Base-by-base conservation (phyloP, 306 rosid genomes). In the Begonia masoniana region DNA sequence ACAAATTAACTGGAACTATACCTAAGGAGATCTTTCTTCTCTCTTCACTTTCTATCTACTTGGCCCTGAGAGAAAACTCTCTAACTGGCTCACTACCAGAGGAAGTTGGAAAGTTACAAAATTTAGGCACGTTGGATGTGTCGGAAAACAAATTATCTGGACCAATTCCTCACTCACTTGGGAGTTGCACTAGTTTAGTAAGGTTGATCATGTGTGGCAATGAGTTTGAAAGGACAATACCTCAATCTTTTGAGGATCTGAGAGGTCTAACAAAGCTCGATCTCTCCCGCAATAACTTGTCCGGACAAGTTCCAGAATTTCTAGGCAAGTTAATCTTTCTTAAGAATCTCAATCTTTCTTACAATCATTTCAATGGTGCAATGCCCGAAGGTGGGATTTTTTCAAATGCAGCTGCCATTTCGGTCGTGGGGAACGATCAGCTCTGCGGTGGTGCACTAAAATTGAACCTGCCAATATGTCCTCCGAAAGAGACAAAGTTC, bases 381-480 rank as follows among this genome's bases (percentile, higher is more conserved):
- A 26, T 74, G 48, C 68, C 73, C 42, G 56, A 31, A 35, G 64
- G 42, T 47, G 76, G 68, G 12, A 52, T 75, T 12, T 70, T 75
- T 56, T 52, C 52, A 4, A 71, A 75, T 54, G 63, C 31, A 15
- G 59, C 41, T 42, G 31, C 24, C 6, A 2, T 46, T 63, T 67
- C 74, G n/a, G 4, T 76, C 10, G 1, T 56, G 50, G 72, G 77
- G 56, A 71, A 67, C 46, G 35, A 62, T 17, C 60, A 19, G 43
- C 71, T 76, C 8, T 76, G 74, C 5, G 81, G 76, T 47, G 74
- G 77, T 13, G 41, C 55, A 51, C 53, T 10, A 54, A 60, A 63
- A 15, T 60, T 76, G 46, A 58, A 46, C 50, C 63, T 64, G 50
- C 69, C 66, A 35, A 51, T 43, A 42, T 71, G 77, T 17, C 19